A percentile compares a stretch with the other conserved stretches of the same genome.
Conservation (phyloP, 2,329 filamentous ascomycete genomes). For the Epichloe hybrida region DNA sequence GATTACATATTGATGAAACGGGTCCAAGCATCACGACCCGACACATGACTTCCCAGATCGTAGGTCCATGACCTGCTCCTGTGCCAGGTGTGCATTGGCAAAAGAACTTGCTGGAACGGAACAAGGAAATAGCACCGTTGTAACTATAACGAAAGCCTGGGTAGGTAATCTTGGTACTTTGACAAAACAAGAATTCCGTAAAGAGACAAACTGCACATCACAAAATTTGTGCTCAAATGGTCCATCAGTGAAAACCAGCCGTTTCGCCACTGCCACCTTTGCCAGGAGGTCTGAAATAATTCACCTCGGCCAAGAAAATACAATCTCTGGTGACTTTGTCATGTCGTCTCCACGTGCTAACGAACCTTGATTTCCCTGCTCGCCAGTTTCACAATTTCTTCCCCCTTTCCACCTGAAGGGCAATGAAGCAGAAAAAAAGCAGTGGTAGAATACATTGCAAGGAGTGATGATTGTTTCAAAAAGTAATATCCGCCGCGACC, state of each 20-base stretch:
- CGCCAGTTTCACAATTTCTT: not conserved
- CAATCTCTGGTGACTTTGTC: conserved; percentile 16
- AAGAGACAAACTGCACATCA: conserved; percentile 2
- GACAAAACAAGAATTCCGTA: not conserved
- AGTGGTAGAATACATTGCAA: conserved; percentile 4
- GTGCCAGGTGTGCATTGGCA: too few relatives aligned
- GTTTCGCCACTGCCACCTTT: conserved; percentile 1
- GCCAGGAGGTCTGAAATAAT: not conserved
- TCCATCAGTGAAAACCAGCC: not conserved
- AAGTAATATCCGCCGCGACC: not conserved
- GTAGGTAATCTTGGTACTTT: not conserved
- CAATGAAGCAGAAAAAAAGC: not conserved
- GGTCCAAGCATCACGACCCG: too few relatives aligned
- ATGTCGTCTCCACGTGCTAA: conserved; percentile 16
- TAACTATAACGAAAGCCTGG: not conserved
- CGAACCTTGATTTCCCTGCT: conserved; percentile 8
- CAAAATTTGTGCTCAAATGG: conserved; percentile 1
- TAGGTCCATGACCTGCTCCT: too few relatives aligned
- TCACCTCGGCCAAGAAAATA: conserved; percentile 9
- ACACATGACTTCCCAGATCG: too few relatives aligned
- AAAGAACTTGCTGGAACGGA: not conserved
- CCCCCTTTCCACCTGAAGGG: not conserved
- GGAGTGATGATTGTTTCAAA: conserved; percentile 1
- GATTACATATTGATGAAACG: too few relatives aligned
- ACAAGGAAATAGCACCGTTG: not conserved